These are phyloP conservation scores for Claviceps africana DNA, from an alignment of 2,329 filamentous ascomycete species.

Conservation along the genomic window DNA sequence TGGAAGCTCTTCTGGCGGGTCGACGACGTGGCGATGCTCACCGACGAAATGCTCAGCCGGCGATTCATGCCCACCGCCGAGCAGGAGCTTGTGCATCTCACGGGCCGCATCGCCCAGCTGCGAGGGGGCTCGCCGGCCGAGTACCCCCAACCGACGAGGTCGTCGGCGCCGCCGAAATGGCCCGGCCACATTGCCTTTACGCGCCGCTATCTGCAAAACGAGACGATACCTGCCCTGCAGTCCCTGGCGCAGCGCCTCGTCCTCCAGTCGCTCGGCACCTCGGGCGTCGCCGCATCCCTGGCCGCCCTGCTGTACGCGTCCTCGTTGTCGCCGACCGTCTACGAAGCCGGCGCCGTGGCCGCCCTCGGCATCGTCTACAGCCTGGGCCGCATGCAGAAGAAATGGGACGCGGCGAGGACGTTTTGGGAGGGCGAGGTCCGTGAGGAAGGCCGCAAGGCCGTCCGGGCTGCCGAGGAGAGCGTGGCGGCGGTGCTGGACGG, in stretches of 20 bases:
- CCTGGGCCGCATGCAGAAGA: constrained; percentile 43
- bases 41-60: constrained; percentile 61
- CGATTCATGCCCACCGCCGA: constrained; percentile 69
- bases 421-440: constrained; percentile 56
- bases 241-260: constrained; percentile 62
- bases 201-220: constrained; percentile 50
- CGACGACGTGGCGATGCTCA: constrained; percentile 78
- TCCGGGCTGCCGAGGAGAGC: constrained; percentile 40
- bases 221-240: constrained; percentile 57
- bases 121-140: constrained; percentile 16
- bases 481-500: constrained; percentile 32
- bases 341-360: constrained; percentile 48
- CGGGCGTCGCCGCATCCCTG: constrained; percentile 44
- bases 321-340: constrained; percentile 36
- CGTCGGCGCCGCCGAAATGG: constrained; percentile 39
- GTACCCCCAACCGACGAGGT: constrained; percentile 22
- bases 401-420: constrained; percentile 44
- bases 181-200: constrained; percentile 59
- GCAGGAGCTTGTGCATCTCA: constrained; percentile 66
- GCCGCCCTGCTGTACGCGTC: constrained; percentile 44
- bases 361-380: constrained; percentile 48
- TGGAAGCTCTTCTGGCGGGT: constrained; percentile 94
- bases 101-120: constrained; percentile 53
- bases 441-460: constrained; percentile 50
- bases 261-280: constrained; percentile 60